Conservation (phyloP, 768 basidiomycete genomes). For the Amanita rimosa region DNA sequence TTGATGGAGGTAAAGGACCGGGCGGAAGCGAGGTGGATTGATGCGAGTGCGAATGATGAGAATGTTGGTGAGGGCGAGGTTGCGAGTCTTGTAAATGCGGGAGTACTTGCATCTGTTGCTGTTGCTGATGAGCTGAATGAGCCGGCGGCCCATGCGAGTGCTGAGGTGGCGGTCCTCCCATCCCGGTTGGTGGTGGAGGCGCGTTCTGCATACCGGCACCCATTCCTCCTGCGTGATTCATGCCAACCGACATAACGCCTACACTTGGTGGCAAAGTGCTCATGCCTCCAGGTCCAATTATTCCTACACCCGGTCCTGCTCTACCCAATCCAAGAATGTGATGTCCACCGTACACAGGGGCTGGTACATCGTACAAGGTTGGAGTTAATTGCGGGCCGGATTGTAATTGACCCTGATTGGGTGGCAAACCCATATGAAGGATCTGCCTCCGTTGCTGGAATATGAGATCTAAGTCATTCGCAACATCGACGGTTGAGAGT, state of each 20-base stretch:
- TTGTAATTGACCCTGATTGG: background rate
- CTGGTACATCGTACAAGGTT: conserved; percentile 5
- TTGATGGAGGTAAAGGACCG: background rate
- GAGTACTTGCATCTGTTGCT: conserved; percentile 10
- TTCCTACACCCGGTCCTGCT: conserved; percentile 2
- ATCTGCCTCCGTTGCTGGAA: conserved; percentile 27
- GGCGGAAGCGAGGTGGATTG: background rate
- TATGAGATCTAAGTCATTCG: conserved; percentile 43
- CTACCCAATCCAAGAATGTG: conserved; percentile 3
- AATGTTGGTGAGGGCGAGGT: background rate
- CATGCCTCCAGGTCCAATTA: conserved; percentile 6
- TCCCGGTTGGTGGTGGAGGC: background rate
- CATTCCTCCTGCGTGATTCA: conserved; percentile 4
- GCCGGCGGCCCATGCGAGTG: background rate
- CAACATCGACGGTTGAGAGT: conserved; percentile 36
- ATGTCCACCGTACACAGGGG: conserved; percentile 1
- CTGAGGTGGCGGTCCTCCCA: background rate
- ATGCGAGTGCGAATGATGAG: conserved; percentile 3
- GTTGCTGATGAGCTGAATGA: conserved; percentile 3
- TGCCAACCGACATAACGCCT: background rate
- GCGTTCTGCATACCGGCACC: conserved; percentile 8
- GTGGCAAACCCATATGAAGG: background rate
- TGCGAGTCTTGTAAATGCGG: background rate
- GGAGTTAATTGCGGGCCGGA: conserved; percentile 1
- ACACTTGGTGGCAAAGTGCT: conserved; percentile 2